phyloP scores from a whole-genome alignment of 495 filamentous ascomycete genomes.

The Talaromyces stipitatus region DNA sequence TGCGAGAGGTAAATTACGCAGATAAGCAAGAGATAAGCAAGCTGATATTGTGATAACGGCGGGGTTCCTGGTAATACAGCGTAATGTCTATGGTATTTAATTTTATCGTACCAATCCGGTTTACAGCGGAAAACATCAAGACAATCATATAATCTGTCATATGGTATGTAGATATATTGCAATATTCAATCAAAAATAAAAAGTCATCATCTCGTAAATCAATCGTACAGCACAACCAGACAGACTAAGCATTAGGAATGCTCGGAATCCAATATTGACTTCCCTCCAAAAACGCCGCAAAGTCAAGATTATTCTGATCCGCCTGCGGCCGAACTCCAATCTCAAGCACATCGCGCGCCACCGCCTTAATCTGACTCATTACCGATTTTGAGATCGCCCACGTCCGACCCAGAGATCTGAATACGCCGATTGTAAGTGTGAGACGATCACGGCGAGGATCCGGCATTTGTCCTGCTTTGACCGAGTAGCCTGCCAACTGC shows the following conservation, averaged over 20 bases:
- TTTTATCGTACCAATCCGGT: background rate
- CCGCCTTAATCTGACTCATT: constrained; percentile 60
- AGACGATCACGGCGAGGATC: constrained; percentile 67
- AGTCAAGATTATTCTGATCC: constrained; percentile 27
- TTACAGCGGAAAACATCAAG: constrained; percentile 2
- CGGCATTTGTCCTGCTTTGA: constrained; percentile 63
- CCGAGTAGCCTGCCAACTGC: constrained; percentile 55
- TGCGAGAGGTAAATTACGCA: too few species aligned
- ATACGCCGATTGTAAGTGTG: constrained; percentile 72
- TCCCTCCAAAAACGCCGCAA: constrained; percentile 29
- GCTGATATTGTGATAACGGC: background rate
- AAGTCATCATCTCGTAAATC: background rate
- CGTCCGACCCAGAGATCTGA: constrained; percentile 62
- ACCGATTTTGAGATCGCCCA: constrained; percentile 74
- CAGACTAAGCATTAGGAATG: background rate
- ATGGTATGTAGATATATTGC: background rate
- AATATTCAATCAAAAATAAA: background rate
- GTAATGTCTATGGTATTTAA: background rate
- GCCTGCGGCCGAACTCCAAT: constrained; percentile 35
- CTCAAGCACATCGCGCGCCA: constrained; percentile 39
- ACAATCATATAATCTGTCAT: background rate
- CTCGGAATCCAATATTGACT: constrained; percentile 28
- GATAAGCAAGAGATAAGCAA: background rate
- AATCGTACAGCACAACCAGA: background rate
- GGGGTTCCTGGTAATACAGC: background rate